Percentiles rank a stretch among this genome's conserved stretches.
phyloP scores from a whole-genome alignment of 768 basidiomycete species.

The Panellus pusillus region DNA sequence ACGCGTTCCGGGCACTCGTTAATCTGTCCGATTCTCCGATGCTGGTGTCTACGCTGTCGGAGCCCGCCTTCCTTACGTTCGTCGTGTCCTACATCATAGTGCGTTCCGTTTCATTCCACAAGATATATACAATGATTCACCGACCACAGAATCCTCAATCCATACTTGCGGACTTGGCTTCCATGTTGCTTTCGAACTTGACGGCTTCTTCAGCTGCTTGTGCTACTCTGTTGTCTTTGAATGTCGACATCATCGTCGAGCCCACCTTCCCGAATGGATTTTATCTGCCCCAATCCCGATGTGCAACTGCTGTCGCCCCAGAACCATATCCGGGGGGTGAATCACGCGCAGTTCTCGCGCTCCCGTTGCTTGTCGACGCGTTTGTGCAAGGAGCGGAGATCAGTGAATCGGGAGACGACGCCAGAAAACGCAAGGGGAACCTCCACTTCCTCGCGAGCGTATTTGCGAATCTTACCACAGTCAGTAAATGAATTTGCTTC shows the following conservation, averaged over 20 bases:
- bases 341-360: slow-evolving; percentile 53
- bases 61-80: slow-evolving; percentile 73
- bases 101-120: slow-evolving; percentile 30
- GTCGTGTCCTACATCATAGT: slow-evolving; percentile 90
- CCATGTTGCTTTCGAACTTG: slow-evolving; percentile 97
- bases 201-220: slow-evolving; percentile 74
- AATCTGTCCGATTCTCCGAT: slow-evolving; percentile 87
- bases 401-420: slow-evolving; percentile 47
- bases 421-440: slow-evolving; percentile 66
- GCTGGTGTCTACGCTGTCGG: slow-evolving; percentile 65
- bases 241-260: slow-evolving; percentile 61
- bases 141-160: slow-evolving; percentile 77
- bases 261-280: slow-evolving; percentile 50
- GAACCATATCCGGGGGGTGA: slow-evolving; percentile 65
- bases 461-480: slow-evolving; percentile 87
- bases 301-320: slow-evolving; percentile 75
- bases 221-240: slow-evolving; percentile 59
- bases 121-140: slow-evolving; percentile 10
- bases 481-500: slow-evolving; percentile 36
- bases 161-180: slow-evolving; percentile 87
- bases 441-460: slow-evolving; percentile 93
- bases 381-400: slow-evolving; percentile 74
- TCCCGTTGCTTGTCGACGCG: slow-evolving; percentile 87
- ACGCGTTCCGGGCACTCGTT: slow-evolving; percentile 91
- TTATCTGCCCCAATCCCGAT: slow-evolving; percentile 77